Conservation (phyloP, 1,284 basidiomycete genomes). For the Irpex sp. region DNA sequence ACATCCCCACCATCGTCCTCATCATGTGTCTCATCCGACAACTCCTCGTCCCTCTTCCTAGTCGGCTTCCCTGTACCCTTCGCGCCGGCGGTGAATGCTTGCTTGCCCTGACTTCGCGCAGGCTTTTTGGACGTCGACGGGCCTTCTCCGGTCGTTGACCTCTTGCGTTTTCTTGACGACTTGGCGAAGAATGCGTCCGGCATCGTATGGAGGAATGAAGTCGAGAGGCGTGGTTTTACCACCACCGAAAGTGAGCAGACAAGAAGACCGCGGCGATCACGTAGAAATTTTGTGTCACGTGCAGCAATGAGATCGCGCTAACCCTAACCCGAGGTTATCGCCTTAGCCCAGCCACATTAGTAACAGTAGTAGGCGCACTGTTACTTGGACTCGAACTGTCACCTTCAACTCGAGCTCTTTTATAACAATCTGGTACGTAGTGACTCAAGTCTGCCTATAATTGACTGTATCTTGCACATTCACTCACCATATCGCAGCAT, state of each 20-base stretch:
- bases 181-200: slow-evolving; percentile 80
- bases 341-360: too few species aligned
- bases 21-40: slow-evolving; percentile 61
- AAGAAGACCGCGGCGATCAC: background rate
- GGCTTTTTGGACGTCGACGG: slow-evolving; percentile 27
- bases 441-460: too few species aligned
- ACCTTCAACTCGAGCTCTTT: too few species aligned
- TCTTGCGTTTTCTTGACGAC: slow-evolving; percentile 65
- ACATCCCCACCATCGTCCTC: slow-evolving; percentile 49
- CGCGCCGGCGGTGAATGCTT: background rate
- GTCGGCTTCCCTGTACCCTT: slow-evolving; percentile 23
- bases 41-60: slow-evolving; percentile 62
- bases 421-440: too few species aligned
- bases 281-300: slow-evolving; percentile 2
- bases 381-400: too few species aligned
- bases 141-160: slow-evolving; percentile 28
- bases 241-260: background rate
- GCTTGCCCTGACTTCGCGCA: slow-evolving; percentile 11
- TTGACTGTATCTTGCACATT: too few species aligned
- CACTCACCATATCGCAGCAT: too few species aligned
- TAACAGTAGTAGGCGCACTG: too few species aligned
- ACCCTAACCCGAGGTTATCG: background rate
- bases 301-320: background rate
- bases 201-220: slow-evolving; percentile 38
- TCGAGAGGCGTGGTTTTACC: background rate